Evolutionary conservation across 371 early-diverging fungal species (phyloP).

Genomic region (Syncephalis fuscata): DNA sequence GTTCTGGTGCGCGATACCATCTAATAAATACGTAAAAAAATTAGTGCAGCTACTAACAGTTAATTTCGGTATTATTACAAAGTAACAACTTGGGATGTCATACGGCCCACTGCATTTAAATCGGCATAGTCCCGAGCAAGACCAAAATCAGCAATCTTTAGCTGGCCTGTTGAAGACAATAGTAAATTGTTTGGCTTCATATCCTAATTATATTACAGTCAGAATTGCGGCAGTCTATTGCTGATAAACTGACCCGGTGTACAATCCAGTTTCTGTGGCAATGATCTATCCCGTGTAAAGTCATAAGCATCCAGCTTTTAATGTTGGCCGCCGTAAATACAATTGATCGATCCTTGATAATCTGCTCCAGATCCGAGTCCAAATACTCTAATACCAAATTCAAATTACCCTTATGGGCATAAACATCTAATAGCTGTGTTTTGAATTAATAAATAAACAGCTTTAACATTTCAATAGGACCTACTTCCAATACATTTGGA

Average conservation of each 20-base stretch:
- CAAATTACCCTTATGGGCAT: conserved; percentile 78
- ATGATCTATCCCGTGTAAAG: conserved; percentile 82
- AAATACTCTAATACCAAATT: conserved; percentile 94
- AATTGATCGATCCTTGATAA: conserved; percentile 90
- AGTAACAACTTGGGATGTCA: conserved; percentile 93
- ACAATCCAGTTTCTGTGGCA: conserved; percentile 89
- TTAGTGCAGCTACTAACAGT: not conserved
- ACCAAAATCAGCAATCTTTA: conserved; percentile 99
- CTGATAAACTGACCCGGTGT: conserved; percentile 76
- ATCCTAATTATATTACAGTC: conserved; percentile 63
- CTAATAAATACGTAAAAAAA: conserved; percentile 15
- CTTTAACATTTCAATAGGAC: conserved; percentile 2
- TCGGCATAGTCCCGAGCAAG: conserved; percentile 89
- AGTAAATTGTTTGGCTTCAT: conserved; percentile 99
- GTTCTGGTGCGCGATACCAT: conserved; percentile 99
- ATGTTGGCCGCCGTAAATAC: conserved; percentile 95
- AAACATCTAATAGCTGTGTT: conserved; percentile 82
- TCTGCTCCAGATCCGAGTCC: conserved; percentile 90
- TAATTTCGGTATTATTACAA: conserved; percentile 20
- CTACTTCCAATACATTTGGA: conserved; percentile 78
- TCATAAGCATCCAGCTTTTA: conserved; percentile 98
- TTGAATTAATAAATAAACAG: not conserved
- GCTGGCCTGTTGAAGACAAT: conserved; percentile 69
- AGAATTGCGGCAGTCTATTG: not conserved
- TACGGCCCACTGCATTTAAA: conserved; percentile 27